Base-by-base conservation (phyloP, 305 asterid species). In the Coffea humblotiana region DNA sequence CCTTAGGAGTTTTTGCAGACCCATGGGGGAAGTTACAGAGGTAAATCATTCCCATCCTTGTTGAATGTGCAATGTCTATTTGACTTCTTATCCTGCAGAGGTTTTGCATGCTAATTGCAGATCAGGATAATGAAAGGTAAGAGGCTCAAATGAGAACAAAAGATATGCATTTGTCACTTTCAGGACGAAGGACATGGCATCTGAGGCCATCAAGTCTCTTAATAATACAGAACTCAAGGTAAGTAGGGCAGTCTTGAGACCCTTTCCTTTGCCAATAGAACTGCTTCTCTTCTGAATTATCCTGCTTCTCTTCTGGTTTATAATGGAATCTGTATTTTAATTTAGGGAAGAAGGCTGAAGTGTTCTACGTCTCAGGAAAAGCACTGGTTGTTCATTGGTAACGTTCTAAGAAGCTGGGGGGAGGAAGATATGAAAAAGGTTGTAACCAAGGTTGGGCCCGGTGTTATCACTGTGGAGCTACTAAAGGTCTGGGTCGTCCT, bases 281-380 rank as follows among this genome's bases (percentile, higher is more conserved):
- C 18, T 64, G 47, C 54, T 72, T 32, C 70, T 54, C 52, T 43
- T 43, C 32, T 32, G 49, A 27, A 1, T 51, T 77, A n/a, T 47
- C 48, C 19, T 75, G 4, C 21, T n/a, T n/a, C n/a, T n/a, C 66
- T 51, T 82, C 81, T 71, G 54, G 70, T 23, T 84, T 71, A 68
- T 83, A 68, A 45, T 70, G 56, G 32, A 27, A 43, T 21, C 32
- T 65, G 11, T 47, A 27, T 51, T 52, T 8, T n/a, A n/a, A n/a
- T n/a, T 75, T 86, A 96, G 99, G 99, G 98, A 81, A 94, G 85
- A 88, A 94, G 67, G 88, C 76, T 96, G 80, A 94, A 85, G 84
- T 94, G 98, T 80, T 96, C 99, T 64, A 80, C 97, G 67, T 95
- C 99, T 86, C 99, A 94, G 88, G 98, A 97, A 81, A 96, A 94